These are phyloP conservation scores for Aristolochia contorta DNA, from an alignment of 164 flowering plant genomes.

Conservation along the genomic window DNA sequence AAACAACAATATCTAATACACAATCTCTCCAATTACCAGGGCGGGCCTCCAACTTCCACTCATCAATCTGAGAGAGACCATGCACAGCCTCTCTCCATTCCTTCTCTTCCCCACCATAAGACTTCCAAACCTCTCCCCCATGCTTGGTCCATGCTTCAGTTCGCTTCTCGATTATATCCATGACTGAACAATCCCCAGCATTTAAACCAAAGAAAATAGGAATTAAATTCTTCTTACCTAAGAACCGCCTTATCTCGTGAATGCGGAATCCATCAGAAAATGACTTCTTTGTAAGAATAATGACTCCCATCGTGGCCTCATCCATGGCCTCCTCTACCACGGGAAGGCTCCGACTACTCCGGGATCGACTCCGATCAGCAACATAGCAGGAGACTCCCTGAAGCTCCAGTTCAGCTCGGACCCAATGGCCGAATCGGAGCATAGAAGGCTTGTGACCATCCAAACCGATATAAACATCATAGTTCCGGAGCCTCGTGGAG, in stretches of 20 bases:
- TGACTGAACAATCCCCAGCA: conserved; percentile 60
- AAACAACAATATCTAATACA: conserved; percentile 54
- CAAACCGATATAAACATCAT: conserved; percentile 79
- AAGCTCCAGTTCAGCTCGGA: conserved; percentile 71
- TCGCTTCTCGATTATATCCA: conserved; percentile 72
- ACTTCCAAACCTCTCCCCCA: conserved; percentile 77
- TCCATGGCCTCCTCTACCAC: conserved; percentile 72
- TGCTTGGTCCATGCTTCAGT: conserved; percentile 78
- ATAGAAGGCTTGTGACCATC: conserved; percentile 68
- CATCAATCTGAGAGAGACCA: conserved; percentile 57
- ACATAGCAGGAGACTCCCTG: conserved; percentile 85
- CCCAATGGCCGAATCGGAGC: conserved; percentile 73
- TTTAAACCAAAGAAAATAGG: conserved; percentile 73
- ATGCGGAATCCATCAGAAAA: conserved; percentile 70
- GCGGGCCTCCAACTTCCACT: conserved; percentile 69
- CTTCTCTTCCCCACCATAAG: conserved; percentile 76
- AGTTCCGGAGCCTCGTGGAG: conserved; percentile 41
- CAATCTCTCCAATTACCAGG: conserved; percentile 90
- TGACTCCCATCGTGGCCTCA: conserved; percentile 56
- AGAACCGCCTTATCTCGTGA: conserved; percentile 65
- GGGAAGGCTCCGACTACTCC: conserved; percentile 50
- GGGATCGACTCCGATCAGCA: conserved; percentile 59
- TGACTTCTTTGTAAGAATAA: conserved; percentile 66
- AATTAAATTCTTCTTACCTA: conserved; percentile 65
- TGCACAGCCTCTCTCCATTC: conserved; percentile 84